Conservation (phyloP, 2,329 filamentous ascomycete species). For the Penicillium aurantiogriseum region DNA sequence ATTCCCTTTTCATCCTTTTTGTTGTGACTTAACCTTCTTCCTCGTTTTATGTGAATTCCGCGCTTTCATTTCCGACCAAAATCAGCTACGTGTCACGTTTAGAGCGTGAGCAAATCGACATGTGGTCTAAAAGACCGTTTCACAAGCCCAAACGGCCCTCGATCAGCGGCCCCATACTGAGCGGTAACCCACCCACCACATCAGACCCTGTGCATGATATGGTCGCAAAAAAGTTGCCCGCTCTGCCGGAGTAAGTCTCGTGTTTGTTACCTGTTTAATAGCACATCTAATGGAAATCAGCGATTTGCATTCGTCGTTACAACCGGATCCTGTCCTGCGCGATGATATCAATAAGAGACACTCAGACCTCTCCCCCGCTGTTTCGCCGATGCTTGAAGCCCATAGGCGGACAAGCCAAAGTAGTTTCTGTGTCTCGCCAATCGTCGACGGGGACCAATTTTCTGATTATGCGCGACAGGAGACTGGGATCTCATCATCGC, state of each 20-base stretch:
- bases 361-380: conserved; percentile 17
- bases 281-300: conserved; percentile 9
- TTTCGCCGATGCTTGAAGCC: conserved; percentile 11
- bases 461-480: conserved; percentile 6
- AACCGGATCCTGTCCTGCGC: neutral
- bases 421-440: conserved; percentile 23
- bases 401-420: conserved; percentile 17
- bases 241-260: conserved; percentile 25
- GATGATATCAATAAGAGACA: conserved; percentile 5
- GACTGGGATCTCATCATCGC: conserved; percentile 4
- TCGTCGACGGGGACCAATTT: conserved; percentile 13
- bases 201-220: conserved; percentile 32
- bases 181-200: conserved; percentile 43
- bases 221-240: conserved; percentile 31
- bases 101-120: conserved; percentile 30
- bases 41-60: neutral
- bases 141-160: conserved; percentile 47
- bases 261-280: neutral
- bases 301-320: conserved; percentile 10
- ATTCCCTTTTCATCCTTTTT: neutral
- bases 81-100: neutral
- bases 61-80: conserved; percentile 1
- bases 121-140: conserved; percentile 55
- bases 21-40: neutral
- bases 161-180: conserved; percentile 47